Evolutionary conservation across 805 yeast species (phyloP).

Genomic region (Candida morakotiae): DNA sequence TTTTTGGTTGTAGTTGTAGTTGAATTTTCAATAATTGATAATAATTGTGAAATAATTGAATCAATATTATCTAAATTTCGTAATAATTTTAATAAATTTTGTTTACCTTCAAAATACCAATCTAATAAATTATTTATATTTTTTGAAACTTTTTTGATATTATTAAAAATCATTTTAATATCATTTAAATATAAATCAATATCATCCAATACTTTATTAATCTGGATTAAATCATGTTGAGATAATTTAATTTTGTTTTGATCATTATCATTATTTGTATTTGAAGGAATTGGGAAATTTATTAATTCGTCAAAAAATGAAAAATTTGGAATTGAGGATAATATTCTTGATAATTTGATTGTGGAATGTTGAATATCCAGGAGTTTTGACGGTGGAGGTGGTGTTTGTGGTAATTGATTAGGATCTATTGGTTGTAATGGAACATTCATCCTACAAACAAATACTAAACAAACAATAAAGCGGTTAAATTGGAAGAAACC

Average conservation of each 20-base stretch:
- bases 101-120: constrained; percentile 26
- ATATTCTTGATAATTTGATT: constrained; percentile 14
- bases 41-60: constrained; percentile 18
- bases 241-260: constrained; percentile 8
- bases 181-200: constrained; percentile 21
- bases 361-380: not conserved
- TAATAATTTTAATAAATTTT: constrained; percentile 14
- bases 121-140: constrained; percentile 10
- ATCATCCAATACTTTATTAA: constrained; percentile 25
- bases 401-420: not conserved
- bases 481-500: too few relatives aligned
- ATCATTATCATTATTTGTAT: not conserved
- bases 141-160: constrained; percentile 6
- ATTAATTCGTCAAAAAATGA: constrained; percentile 20
- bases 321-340: constrained; percentile 16
- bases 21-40: constrained; percentile 14
- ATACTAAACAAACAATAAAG: too few relatives aligned
- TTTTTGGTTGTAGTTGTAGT: too few relatives aligned
- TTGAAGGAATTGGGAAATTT: constrained; percentile 13
- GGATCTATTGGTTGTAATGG: not conserved
- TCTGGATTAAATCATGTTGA: constrained; percentile 22
- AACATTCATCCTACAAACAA: not conserved
- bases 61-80: constrained; percentile 22
- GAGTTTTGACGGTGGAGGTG: not conserved
- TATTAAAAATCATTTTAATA: constrained; percentile 13